Evolutionary conservation across 2,329 filamentous ascomycete genomes (phyloP).

Genomic region (Rhexocercosporidium sp.): DNA sequence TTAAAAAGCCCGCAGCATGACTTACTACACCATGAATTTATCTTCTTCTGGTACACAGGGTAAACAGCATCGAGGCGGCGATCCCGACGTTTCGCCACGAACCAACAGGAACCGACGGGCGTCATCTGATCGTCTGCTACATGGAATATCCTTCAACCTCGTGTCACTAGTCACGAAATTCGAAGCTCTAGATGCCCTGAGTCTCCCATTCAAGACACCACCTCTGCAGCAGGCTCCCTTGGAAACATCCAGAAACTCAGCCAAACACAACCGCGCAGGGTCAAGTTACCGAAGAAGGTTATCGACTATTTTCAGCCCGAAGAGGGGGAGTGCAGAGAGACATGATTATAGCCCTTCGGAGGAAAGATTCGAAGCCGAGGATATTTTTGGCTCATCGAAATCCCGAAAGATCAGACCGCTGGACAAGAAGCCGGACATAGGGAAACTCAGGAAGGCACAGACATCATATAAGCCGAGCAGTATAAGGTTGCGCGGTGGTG

Average conservation of each 20-base stretch:
- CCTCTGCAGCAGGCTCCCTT: constrained; percentile 32
- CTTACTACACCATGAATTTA: constrained; percentile 12
- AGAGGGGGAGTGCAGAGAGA: neutral
- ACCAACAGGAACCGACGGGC: neutral
- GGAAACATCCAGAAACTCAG: constrained; percentile 17
- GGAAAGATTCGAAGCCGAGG: neutral
- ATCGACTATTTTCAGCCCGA: constrained; percentile 31
- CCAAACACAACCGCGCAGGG: constrained; percentile 2
- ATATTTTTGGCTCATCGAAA: constrained; percentile 5
- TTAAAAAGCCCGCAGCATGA: constrained; percentile 13
- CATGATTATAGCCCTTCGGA: constrained; percentile 16
- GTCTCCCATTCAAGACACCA: constrained; percentile 25
- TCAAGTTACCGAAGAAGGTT: constrained; percentile 22
- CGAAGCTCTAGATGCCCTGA: constrained; percentile 38
- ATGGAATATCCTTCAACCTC: constrained; percentile 23
- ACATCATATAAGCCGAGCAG: constrained; percentile 7
- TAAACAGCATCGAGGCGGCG: neutral
- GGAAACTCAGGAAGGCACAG: constrained; percentile 8
- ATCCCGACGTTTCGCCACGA: neutral
- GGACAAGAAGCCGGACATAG: neutral
- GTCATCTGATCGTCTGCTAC: neutral
- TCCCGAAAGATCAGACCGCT: neutral
- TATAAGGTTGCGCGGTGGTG: constrained; percentile 7
- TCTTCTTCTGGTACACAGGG: neutral
- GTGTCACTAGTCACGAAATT: constrained; percentile 38